Evolutionary conservation across 169 alveolate genomes (phyloP), one percentile per base, ranked within the genome.

Genomic region (Plasmodium cynomolgi): DNA sequence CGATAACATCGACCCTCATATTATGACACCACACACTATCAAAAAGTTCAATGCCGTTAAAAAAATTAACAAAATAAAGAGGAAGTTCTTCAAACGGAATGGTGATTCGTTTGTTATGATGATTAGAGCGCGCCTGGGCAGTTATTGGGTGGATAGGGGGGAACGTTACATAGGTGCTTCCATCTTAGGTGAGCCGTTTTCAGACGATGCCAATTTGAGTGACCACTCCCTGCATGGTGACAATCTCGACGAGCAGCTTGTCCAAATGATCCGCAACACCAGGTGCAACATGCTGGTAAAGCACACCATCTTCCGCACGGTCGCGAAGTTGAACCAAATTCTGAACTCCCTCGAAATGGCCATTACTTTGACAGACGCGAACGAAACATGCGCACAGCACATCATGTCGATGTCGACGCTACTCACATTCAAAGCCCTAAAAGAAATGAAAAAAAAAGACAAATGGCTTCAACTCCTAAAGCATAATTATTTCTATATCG

Each of bases 401-500:
- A 72, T 56, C 58, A 20, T 84, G 20, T 26, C 83, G 9, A 84
- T 84, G 75, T 72, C 92, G 4, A 34, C 47, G 33, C 47, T 84
- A 72, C 58, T 84, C 75, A 72, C 31, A 11, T 71, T 71, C 44
- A 56, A 84, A 33, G 47, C 92, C 17, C 20, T 84, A n/a, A 84
- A 54, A 72, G 75, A 84, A 41, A 68, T 84, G 82, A 84, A 72
- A 84, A 84, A 84, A 72, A 84, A 72, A 84, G 92, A 84, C 75
- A 84, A 84, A 72, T 84, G 92, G 92, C 1, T 34, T 20, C 17
- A 71, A 7, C 75, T 84, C 31, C 37, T 84, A 41, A 84, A 72
- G 31, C 92, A 84, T 8, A 84, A 84, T 41, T 84, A 84, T 84
- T 84, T 68, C 75, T 84, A 84, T 39, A 84, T 84, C 31, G 92